Base-by-base conservation (phyloP, 352 stramenopile genomes). In the Phytophthora boehmeriae region DNA sequence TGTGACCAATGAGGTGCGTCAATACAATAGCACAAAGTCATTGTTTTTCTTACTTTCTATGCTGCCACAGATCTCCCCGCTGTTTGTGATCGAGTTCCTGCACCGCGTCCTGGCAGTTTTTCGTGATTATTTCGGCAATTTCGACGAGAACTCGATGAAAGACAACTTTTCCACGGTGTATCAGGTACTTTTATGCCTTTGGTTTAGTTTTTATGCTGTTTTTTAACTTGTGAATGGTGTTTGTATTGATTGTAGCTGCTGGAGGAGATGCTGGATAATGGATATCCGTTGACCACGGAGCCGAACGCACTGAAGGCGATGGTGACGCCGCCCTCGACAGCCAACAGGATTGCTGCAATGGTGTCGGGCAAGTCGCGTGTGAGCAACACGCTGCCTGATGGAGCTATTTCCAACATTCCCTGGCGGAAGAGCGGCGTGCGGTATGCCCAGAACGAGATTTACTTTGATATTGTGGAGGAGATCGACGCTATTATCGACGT, bases 381-480 rank as follows among this genome's bases (percentile, higher is more conserved):
- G 13, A 97, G 90, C 59, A 97, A 98, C 53, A 93, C 86, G 45
- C 68, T 98, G 16, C 93, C 92, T 0, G 92, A 93, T 41, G 94
- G 95, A 8, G 96, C 95, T 2, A 85, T 98, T 25, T 98, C 90
- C 30, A 98, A 96, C 70, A 99, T 99, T 75, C 97, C 97, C 20
- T 99, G 97, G 97, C 83, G 97, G 63, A 98, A 98, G 63, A 93
- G 88, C 45, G 95, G 90, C 51, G 96, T 99, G 50, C 89, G 89
- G 43, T 99, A 99, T 75, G 92, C 85, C 47, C 86, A 93, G 64
- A 99, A 99, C 82, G 97, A 99, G 80, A 98, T 99, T 48, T 99
- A 99, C 75, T 96, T 99, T 59, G 97, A 99, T 72, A 98, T 99
- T 69, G 83, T 99, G 0, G 97, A 99, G 78, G 96, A 98, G 72